These are phyloP conservation scores for Cryphonectria nitschkei DNA, from an alignment of 2,329 filamentous ascomycete genomes.

Conservation along the genomic window DNA sequence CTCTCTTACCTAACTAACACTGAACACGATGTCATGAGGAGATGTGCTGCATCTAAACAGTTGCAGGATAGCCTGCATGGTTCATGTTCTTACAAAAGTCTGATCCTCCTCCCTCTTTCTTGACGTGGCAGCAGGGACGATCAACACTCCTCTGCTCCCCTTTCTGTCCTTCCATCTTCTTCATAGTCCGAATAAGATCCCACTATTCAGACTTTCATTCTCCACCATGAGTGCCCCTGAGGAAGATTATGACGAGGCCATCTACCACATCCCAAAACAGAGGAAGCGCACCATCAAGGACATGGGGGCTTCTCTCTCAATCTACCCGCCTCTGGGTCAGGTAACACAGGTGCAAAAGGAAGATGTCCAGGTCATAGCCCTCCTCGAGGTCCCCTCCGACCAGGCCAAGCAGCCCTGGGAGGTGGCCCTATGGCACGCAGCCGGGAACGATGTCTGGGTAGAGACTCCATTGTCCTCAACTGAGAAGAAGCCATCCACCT, in stretches of 20 bases:
- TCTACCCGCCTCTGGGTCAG: conserved; percentile 75
- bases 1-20: conserved; percentile 6
- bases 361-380: conserved; percentile 64
- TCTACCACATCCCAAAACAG: conserved; percentile 45
- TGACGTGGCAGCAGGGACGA: background rate
- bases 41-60: background rate
- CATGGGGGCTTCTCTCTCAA: conserved; percentile 48
- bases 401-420: conserved; percentile 67
- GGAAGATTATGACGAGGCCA: conserved; percentile 43
- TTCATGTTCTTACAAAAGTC: background rate
- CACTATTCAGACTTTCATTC: background rate
- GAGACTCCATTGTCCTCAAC: conserved; percentile 50
- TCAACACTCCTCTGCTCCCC: background rate
- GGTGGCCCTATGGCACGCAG: conserved; percentile 72
- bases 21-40: conserved; percentile 9
- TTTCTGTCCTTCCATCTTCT: background rate
- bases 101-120: background rate
- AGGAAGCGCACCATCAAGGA: conserved; percentile 38
- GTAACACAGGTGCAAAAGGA: conserved; percentile 61
- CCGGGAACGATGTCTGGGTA: conserved; percentile 53
- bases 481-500: conserved; percentile 47
- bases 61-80: conserved; percentile 3
- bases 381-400: conserved; percentile 67
- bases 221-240: conserved; percentile 31
- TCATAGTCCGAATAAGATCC: background rate